phyloP scores from a whole-genome alignment of 139 green algal species.

The Chlamydomonas sphaeroides region DNA sequence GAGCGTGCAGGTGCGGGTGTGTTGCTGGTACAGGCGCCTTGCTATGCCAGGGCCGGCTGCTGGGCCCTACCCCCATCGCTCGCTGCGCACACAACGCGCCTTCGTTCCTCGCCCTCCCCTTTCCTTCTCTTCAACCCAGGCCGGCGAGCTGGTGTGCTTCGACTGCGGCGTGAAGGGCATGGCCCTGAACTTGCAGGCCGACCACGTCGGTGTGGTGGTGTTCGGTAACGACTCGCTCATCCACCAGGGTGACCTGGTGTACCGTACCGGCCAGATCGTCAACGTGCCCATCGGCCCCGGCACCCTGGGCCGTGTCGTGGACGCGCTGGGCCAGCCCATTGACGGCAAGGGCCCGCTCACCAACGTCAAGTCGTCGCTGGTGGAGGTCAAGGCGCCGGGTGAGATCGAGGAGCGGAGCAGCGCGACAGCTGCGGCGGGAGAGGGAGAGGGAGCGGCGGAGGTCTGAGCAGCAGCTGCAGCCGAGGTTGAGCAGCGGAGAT shows the following conservation, averaged over 20 bases:
- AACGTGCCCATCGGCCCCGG: constrained; percentile 88
- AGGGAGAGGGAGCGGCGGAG: too few species aligned
- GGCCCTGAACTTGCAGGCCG: constrained; percentile 91
- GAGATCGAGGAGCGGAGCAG: too few species aligned
- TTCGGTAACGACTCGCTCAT: constrained; percentile 87
- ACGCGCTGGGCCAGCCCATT: constrained; percentile 88
- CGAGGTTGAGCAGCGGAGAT: too few species aligned
- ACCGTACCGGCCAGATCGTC: constrained; percentile 90
- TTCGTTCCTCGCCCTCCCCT: too few species aligned
- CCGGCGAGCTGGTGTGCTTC: constrained; percentile 94
- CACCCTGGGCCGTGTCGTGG: constrained; percentile 86
- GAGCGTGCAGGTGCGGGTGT: constrained; percentile 75
- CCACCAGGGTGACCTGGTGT: constrained; percentile 87
- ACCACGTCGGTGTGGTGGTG: constrained; percentile 93
- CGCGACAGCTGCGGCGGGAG: too few species aligned
- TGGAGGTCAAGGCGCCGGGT: constrained; percentile 88
- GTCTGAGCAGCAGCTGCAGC: too few species aligned
- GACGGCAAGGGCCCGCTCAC: constrained; percentile 86
- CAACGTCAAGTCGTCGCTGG: constrained; percentile 67
- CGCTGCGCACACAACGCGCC: too few species aligned
- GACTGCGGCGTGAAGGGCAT: constrained; percentile 87
- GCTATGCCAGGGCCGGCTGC: too few species aligned
- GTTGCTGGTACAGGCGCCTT: too few species aligned
- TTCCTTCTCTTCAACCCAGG: constrained; percentile 31
- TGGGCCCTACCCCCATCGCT: too few species aligned